phyloP scores from a whole-genome alignment of 805 yeast genomes.

The Kockiozyma suomiensis region DNA sequence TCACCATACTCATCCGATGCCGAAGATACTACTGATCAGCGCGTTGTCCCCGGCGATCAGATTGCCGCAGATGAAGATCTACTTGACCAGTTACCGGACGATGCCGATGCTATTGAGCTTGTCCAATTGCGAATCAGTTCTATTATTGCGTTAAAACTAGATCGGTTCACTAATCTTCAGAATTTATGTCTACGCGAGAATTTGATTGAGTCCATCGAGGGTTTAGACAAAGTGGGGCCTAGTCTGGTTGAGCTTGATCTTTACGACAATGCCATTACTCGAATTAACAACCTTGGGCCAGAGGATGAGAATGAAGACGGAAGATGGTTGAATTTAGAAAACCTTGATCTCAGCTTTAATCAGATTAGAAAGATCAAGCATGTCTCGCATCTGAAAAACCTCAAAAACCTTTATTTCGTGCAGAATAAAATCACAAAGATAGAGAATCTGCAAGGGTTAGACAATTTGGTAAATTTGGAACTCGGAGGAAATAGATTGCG shows the following conservation, averaged over 20 bases:
- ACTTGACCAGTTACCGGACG: slow-evolving; percentile 50
- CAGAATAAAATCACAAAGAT: slow-evolving; percentile 82
- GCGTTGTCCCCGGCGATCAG: slow-evolving; percentile 40
- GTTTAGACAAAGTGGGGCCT: slow-evolving; percentile 61
- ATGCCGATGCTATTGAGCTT: slow-evolving; percentile 57
- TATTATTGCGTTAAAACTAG: slow-evolving; percentile 53
- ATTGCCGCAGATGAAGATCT: slow-evolving; percentile 64
- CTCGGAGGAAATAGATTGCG: slow-evolving; percentile 85
- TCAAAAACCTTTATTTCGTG: slow-evolving; percentile 78
- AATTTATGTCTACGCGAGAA: slow-evolving; percentile 80
- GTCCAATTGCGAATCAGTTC: slow-evolving; percentile 59
- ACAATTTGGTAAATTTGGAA: slow-evolving; percentile 68
- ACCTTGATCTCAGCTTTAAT: slow-evolving; percentile 85
- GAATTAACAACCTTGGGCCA: slow-evolving; percentile 59
- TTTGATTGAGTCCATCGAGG: slow-evolving; percentile 70
- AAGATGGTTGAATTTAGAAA: slow-evolving; percentile 39
- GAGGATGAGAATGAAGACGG: slow-evolving; percentile 14
- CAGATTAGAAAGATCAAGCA: slow-evolving; percentile 84
- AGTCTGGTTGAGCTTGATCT: slow-evolving; percentile 77
- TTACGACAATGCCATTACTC: slow-evolving; percentile 89
- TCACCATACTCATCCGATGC: slow-evolving; percentile 7
- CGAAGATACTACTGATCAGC: background rate
- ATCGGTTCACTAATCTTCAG: slow-evolving; percentile 59
- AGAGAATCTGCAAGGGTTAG: slow-evolving; percentile 61
- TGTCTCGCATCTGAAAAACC: slow-evolving; percentile 59